Evolutionary conservation across 192 early-diverging fungal genomes (phyloP), one percentile per base, ranked within the genome.

Genomic region (Globomyces pollinis-pini): DNA sequence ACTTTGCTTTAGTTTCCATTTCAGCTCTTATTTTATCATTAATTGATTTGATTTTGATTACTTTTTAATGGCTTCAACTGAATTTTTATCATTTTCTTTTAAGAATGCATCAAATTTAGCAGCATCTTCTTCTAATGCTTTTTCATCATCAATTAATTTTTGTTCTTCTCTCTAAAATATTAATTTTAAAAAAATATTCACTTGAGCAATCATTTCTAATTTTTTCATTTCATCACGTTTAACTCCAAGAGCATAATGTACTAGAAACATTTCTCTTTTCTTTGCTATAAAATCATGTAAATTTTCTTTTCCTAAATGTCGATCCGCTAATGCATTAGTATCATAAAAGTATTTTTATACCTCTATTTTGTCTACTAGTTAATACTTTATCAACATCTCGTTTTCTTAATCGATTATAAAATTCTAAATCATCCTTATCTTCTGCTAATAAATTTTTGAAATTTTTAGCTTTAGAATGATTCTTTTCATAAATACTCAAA

Each of bases 71-170:
- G 79, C 79, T 50, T 81, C 76, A 23, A 81, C 79, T 8, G 76
- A 78, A 55, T 81, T 81, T 51, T 78, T 76, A 57, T 81, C 79
- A 52, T 81, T 81, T 55, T 81, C 79, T 50, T 78, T 81, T 45
- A 81, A 63, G 36, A 81, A 81, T 0, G 76, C 75, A 59, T 81
- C 79, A 53, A 81, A 81, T 58, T 78, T 81, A 23, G 73, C 76
- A 15, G 75, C 79, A 51, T 81, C 79, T 62, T 81, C 79, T 63
- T 81, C 79, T 12, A 81, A 68, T 9, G 76, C 73, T 45, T 76
- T 75, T 60, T 81, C 79, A 45, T 81, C 79, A 60, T 81, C 79
- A 21, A 81, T 62, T 20, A 81, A 64, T 59, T 81, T 81, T 35
- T 78, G 79, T 61, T 81, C 79, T 42, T 81, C 79, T 15, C 73